Conservation (phyloP, 176 grass and related monocot genomes). For the sorghum (Sorghum bicolor) region Sorghum_bicolor_NCBIv3 NC_012870.2:65353001-65353500, state of each 20-base stretch:
- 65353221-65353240: not conserved
- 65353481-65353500: constrained; percentile 35
- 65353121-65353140: not conserved
- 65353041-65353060: constrained; percentile 14
- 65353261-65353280: constrained; percentile 29
- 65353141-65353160: not conserved
- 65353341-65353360: not conserved
- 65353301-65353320: constrained; percentile 39
- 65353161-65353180: not conserved
- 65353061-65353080: not conserved
- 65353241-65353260: not conserved
- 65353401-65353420: not conserved
- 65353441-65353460: constrained; percentile 31
- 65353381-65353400: constrained; percentile 8
- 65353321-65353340: not conserved
- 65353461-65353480: constrained; percentile 30
- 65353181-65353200: not conserved
- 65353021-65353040: not conserved
- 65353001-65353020: constrained; percentile 14
- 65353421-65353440: not conserved
- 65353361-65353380: constrained; percentile 46
- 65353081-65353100: constrained; percentile 8
- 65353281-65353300: not conserved
- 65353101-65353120: not conserved
- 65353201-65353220: not conserved